Evolutionary conservation across 257 asterid genomes (phyloP).

Genomic region (Knoxia roxburghii): DNA sequence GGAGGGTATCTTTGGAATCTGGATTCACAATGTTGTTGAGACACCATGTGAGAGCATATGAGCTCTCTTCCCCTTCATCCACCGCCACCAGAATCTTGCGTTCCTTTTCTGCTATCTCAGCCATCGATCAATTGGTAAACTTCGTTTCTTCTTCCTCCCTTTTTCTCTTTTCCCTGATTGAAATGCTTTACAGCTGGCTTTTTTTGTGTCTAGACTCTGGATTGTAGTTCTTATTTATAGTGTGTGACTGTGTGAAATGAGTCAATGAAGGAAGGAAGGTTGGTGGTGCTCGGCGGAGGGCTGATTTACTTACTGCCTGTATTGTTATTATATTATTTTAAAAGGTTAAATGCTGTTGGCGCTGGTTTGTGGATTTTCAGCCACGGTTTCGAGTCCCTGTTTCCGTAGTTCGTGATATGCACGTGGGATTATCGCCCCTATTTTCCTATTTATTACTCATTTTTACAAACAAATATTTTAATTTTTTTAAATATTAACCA

Average conservation of each 20-base stretch:
- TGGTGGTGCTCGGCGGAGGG: too few species aligned
- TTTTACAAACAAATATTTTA: too few species aligned
- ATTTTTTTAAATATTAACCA: too few species aligned
- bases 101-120: constrained; percentile 26
- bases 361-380: constrained; percentile 12
- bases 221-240: constrained; percentile 12
- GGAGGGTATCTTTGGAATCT: constrained; percentile 42
- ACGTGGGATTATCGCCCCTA: too few species aligned
- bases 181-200: too few species aligned
- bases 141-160: too few species aligned
- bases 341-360: constrained; percentile 26
- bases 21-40: constrained; percentile 32
- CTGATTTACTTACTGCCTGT: too few species aligned
- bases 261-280: background rate
- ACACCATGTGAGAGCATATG: constrained; percentile 67
- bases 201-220: background rate
- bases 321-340: too few species aligned
- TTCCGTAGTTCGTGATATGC: background rate
- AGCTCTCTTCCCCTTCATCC: constrained; percentile 69
- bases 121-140: constrained; percentile 5
- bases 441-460: too few species aligned
- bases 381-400: background rate
- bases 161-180: too few species aligned
- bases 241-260: constrained; percentile 3
- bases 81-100: constrained; percentile 61